Base-by-base conservation (phyloP, 768 basidiomycete genomes). In the Strobilomyces dryophilus region DNA sequence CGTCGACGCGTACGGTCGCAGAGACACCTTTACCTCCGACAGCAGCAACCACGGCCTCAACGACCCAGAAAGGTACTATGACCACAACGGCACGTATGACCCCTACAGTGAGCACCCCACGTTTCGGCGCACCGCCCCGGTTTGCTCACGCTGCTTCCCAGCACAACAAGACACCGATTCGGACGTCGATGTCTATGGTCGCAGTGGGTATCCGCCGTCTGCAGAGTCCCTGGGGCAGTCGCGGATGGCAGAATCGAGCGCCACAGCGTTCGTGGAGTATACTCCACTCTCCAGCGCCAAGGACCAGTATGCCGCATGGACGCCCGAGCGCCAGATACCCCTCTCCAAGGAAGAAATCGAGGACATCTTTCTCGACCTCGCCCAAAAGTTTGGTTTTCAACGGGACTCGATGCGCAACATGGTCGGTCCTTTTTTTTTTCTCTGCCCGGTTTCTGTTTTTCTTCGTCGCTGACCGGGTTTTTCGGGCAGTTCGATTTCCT, bases 301-400 rank as follows among this genome's bases (percentile, higher is more conserved):
- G 44, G 94, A 98, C 61, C 84, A 92, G 36, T 98, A 98, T 66
- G 90, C 95, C 0, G 93, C 95, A 1, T 99, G 97, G 97, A 85
- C 84, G 10, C 71, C 84, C 37, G 97, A 98, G 47, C 85, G 90
- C 14, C 85, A 89, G 60, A 97, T 98, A 56, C 95, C 95, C n/a
- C 76, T 99, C 14, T 95, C 93, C 18, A 98, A 98, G 76, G 97
- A 99, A 71, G 97, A 98, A 76, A 98, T 98, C 51, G 95, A 98
- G 69, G 97, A 99, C 67, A 92, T 99, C 46, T 92, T 98, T 67
- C 82, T 98, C 47, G 97, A 98, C 75, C 79, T 99, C 32, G 87
- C 93, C 26, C 94, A 98, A 78, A 99, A 98, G 73, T 99, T 98
- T 73, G 97, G 97, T 56, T 99, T 99, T 68, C 97, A 95, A 74